Percentiles rank a stretch among this genome's conserved stretches.
phyloP scores from a whole-genome alignment of 768 basidiomycete species.

The Boletus vermiculosoides region DNA sequence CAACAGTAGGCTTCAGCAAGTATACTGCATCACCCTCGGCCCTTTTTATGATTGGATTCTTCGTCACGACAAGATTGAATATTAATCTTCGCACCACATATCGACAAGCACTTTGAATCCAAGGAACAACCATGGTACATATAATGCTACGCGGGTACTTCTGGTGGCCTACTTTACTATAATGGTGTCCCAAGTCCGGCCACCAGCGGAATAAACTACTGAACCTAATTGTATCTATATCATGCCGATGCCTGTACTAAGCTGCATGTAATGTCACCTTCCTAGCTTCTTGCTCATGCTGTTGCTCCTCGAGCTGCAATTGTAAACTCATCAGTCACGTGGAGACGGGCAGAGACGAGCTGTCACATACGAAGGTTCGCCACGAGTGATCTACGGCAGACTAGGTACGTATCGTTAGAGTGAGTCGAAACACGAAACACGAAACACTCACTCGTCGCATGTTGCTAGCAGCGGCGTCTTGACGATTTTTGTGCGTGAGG shows the following conservation, averaged over 20 bases:
- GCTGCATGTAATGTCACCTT: slow-evolving; percentile 9
- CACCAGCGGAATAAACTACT: neutral
- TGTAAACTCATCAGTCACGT: neutral
- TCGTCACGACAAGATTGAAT: neutral
- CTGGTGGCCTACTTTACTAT: neutral
- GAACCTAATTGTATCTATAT: neutral
- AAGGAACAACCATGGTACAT: neutral
- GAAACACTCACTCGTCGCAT: slow-evolving; percentile 23
- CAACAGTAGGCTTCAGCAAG: neutral
- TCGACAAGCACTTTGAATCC: neutral
- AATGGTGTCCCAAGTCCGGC: neutral
- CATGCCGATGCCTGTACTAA: neutral
- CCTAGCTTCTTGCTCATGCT: slow-evolving; percentile 23
- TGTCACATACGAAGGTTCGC: slow-evolving; percentile 26
- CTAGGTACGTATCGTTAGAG: slow-evolving; percentile 7
- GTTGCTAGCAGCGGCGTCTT: slow-evolving; percentile 33
- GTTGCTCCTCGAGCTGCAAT: slow-evolving; percentile 29
- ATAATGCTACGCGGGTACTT: neutral
- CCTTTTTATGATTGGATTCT: neutral
- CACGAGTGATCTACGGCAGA: slow-evolving; percentile 28
- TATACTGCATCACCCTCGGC: neutral
- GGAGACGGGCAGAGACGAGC: neutral
- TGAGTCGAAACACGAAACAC: too few relatives aligned
- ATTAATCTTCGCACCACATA: neutral
- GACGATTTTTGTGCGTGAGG: slow-evolving; percentile 52